phyloP scores from a whole-genome alignment of 805 yeast genomes.

The Suhomyces sp. region DNA sequence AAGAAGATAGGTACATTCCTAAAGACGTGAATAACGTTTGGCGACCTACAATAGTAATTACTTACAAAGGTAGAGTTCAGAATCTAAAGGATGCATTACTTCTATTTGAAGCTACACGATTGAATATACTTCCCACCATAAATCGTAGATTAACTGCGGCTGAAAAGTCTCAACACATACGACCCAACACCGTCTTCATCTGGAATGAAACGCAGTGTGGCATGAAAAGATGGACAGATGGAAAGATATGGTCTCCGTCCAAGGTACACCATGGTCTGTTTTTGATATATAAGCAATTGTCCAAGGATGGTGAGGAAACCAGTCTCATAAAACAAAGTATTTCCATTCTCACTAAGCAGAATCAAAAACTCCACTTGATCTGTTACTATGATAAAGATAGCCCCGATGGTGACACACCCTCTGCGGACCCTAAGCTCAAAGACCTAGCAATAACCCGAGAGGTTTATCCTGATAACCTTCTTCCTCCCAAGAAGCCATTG shows the following conservation, averaged over 20 bases:
- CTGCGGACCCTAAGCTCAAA: conserved; percentile 22
- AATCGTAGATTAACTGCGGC: conserved; percentile 54
- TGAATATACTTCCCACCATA: conserved; percentile 54
- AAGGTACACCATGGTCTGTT: conserved; percentile 42
- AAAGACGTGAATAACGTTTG: not conserved
- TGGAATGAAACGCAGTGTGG: conserved; percentile 74
- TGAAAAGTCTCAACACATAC: conserved; percentile 49
- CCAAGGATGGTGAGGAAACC: conserved; percentile 9
- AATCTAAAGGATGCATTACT: conserved; percentile 61
- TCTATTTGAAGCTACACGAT: conserved; percentile 61
- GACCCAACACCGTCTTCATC: conserved; percentile 59
- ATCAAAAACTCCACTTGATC: conserved; percentile 58
- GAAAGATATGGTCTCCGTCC: conserved; percentile 69
- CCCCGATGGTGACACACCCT: conserved; percentile 13
- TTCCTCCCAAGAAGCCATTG: not conserved
- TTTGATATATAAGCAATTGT: conserved; percentile 55
- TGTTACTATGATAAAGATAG: conserved; percentile 36
- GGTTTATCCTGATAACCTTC: conserved; percentile 20
- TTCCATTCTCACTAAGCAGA: conserved; percentile 48
- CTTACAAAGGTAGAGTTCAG: conserved; percentile 44
- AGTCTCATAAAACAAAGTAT: conserved; percentile 63
- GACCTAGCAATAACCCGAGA: conserved; percentile 17
- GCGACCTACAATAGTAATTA: conserved; percentile 13
- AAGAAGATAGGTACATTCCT: not conserved
- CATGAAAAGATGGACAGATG: conserved; percentile 79